Evolutionary conservation across 257 asterid genomes (phyloP), one percentile per base, ranked within the genome.

Genomic region (Lantana camara): DNA sequence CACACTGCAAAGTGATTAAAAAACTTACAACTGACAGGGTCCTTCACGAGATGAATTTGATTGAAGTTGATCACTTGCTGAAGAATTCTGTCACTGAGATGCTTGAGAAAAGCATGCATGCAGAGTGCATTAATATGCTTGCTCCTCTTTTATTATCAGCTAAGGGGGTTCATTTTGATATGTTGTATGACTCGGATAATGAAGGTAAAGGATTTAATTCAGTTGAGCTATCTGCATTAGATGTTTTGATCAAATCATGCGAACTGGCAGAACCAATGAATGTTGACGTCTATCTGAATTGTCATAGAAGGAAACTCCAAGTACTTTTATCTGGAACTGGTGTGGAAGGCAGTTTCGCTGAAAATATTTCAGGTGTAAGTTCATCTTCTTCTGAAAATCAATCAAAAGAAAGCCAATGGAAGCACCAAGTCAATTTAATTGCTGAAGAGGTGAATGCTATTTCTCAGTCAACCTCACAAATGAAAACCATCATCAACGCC

Each of bases 401-500:
- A 68, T 55, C 89, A 27, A 83, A 80, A 70, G 96, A 85, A 66
- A 77, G 71, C 67, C 73, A 52, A 57, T 60, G 74, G 82, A 83
- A 69, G 71, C 80, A 77, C 46, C 86, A 89, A 85, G 73, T 72
- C 71, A 77, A 75, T 65, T 64, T 86, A 76, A 82, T 86, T 69
- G 80, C 85, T 72, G 83, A 84, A 75, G 99, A 90, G 85, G 97
- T 90, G 79, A 83, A 84, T 78, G 91, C 95, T 57, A 87, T 90
- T 66, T 90, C 96, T 80, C 83, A 79, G 64, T 79, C 86, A 71
- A 85, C 77, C 4, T 79, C 86, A 52, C 68, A 76, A 76, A 77
- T 93, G 80, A 90, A 80, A 86, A 74, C 75, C 82, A 71, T 74
- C 73, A 66, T 72, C 57, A 56, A 66, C 55, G 53, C 67, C 30